Evolutionary conservation across 192 early-diverging fungal species (phyloP), one percentile per base, ranked within the genome.

Genomic region (Pilobolus umbonatus): DNA sequence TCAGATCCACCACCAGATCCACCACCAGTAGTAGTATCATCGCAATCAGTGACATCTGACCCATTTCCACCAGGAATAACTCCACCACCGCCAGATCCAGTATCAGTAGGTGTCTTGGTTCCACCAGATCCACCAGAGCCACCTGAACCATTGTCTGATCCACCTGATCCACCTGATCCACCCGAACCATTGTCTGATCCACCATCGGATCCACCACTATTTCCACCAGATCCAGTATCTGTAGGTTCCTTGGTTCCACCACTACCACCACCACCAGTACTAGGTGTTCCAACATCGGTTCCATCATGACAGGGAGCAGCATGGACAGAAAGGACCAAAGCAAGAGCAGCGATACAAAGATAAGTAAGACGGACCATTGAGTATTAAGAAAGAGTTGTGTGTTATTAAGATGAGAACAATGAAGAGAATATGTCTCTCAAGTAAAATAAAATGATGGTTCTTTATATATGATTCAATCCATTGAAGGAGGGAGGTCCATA

Each of bases 261-360:
- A 19, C 32, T 24, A n/a, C 49, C 49, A 35, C 11, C 19, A n/a
- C 39, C 39, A 15, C 39, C 38, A 40, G 11, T 42, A 17, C 19
- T 42, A 42, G 49, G 17, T 29, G 17, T 12, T 52, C 36, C 36
- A 38, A 12, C 36, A 38, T 38, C 36, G 15, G 9, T 12, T 1
- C 36, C 36, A 38, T 38, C 36, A 38, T 38, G 10, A 38, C 52
- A 54, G 38, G 52, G 52, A 36, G 52, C 52, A 35, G 52, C 12
- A 6, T 22, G 8, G 11, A 22, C 25, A 4, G 32, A 22, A 14
- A 54, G 34, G 6, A 38, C 31, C 32, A 54, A 35, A 14, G 52
- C 52, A 21, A 54, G 52, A 34, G 35, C 52, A 19, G 38, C 19
- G 24, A 54, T 12, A 54, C 52, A 54, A 22, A 54, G 35, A 7